Base-by-base conservation (phyloP, 2,329 filamentous ascomycete genomes). In the Fusarium sp. region DNA sequence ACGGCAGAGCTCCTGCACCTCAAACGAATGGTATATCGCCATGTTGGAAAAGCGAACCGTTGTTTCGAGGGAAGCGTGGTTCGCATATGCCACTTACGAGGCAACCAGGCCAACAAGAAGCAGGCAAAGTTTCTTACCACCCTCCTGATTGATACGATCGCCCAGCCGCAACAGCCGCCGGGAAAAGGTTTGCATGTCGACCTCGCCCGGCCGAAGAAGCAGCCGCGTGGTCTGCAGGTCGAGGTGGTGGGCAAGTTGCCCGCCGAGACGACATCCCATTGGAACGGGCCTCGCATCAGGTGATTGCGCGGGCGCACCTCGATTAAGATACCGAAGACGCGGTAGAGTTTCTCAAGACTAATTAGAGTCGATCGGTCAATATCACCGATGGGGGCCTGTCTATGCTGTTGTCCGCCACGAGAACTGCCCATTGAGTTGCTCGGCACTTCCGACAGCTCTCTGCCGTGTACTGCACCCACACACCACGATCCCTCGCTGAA, bases 31-130 rank as follows among this genome's bases (percentile, higher is more conserved):
- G 22, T 27, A 60, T 39, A 35, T 65, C 48, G 62, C 24, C 48
- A 52, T 52, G 48, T 52, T 52, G 6, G 48, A 52, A 52, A 50
- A 52, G 60, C 64, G 64, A 57, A 69, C 71, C 57, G 50, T 35
- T 22, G 52, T 22, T 16, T 48, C 29, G 18, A 54, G 24, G 39
- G 27, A 54, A 41, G 31, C 13, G 27, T 67, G 72, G 72, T 74
- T 75, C 72, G 72, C 72, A 59, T 59, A 45, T 52, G 48, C 27
- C 22, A 65, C 56, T 59, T 59, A 45, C 50, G 24, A 45, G 52
- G 35, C 45, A 27, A 66, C 45, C 54, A 58, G 33, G 31, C 33
- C 54, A 35, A 56, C 52, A 41, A 41, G 54, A 31, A 29, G 52
- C 37, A 27, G 64, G 58, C 61, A 27, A 39, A 39, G 16, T 37